Conservation (phyloP, 768 basidiomycete genomes). For the Boletus patriciae region DNA sequence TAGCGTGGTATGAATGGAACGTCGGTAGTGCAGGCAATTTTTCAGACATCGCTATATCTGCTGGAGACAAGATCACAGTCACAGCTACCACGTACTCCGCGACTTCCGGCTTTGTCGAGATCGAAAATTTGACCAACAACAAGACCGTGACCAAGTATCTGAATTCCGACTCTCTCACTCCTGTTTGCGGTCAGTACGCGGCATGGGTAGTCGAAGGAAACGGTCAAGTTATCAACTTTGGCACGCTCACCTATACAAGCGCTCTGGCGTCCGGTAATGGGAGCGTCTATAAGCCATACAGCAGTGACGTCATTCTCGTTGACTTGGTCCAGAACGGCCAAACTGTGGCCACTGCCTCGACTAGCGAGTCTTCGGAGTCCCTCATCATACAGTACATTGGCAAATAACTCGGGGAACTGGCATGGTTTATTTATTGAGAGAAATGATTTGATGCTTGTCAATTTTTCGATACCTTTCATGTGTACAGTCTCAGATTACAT, state of each 20-base stretch:
- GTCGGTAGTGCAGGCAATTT: neutral
- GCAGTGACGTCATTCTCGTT: too few species aligned
- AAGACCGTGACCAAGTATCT: neutral
- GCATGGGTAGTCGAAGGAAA: conserved; percentile 12
- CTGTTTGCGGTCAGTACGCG: conserved; percentile 4
- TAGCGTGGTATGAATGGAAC: conserved; percentile 13
- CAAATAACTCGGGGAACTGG: neutral
- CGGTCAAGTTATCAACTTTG: neutral
- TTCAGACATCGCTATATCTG: neutral
- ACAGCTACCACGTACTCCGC: neutral
- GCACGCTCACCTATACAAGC: neutral
- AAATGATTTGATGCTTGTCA: neutral
- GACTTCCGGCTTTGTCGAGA: neutral
- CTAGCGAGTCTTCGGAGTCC: too few species aligned
- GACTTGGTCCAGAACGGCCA: too few species aligned
- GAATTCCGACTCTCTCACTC: neutral
- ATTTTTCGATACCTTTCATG: neutral
- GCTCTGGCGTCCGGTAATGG: neutral
- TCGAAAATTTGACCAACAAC: conserved; percentile 3
- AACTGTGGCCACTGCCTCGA: too few species aligned
- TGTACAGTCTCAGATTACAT: neutral
- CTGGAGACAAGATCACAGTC: conserved; percentile 9
- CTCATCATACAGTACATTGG: too few species aligned
- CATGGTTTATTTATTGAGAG: neutral
- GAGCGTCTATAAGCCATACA: too few species aligned